phyloP scores from a whole-genome alignment of 495 filamentous ascomycete genomes.

The Apiosordaria backusii region DNA sequence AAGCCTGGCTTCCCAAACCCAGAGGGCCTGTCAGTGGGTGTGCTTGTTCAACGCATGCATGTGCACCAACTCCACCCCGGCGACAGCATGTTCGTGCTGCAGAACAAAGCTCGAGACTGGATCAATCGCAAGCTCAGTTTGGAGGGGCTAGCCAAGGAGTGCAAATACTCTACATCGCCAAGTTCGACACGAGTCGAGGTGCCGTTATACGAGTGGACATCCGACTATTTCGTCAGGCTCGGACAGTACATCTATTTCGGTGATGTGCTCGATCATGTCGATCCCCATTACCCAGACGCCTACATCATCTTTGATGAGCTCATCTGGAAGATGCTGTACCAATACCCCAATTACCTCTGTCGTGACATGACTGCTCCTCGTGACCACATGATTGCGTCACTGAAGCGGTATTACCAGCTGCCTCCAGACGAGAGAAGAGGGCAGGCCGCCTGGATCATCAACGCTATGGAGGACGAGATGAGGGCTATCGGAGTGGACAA shows the following conservation, averaged over 20 bases:
- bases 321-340: conserved; percentile 20
- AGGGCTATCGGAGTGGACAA: conserved; percentile 12
- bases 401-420: conserved; percentile 24
- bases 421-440: conserved; percentile 13
- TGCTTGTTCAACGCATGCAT: conserved; percentile 14
- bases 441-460: conserved; percentile 17
- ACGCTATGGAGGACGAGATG: conserved; percentile 19
- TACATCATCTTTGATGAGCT: conserved; percentile 21
- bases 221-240: conserved; percentile 16
- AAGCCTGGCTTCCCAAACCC: conserved; percentile 21
- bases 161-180: not conserved
- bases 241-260: conserved; percentile 19
- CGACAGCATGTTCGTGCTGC: conserved; percentile 13
- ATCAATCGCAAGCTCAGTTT: conserved; percentile 13
- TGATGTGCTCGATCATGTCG: conserved; percentile 12
- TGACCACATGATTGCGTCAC: conserved; percentile 12
- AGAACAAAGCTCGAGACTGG: conserved; percentile 11
- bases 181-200: not conserved
- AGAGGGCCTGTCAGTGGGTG: conserved; percentile 10
- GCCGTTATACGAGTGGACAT: conserved; percentile 15
- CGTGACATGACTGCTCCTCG: conserved; percentile 13
- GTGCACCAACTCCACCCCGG: conserved; percentile 19
- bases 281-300: conserved; percentile 12
- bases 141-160: conserved; percentile 2
- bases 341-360: conserved; percentile 15